Percentiles rank a stretch among this genome's conserved stretches.
Conservation (phyloP, 2,329 filamentous ascomycete genomes). For the Penicillium occitanis region DNA sequence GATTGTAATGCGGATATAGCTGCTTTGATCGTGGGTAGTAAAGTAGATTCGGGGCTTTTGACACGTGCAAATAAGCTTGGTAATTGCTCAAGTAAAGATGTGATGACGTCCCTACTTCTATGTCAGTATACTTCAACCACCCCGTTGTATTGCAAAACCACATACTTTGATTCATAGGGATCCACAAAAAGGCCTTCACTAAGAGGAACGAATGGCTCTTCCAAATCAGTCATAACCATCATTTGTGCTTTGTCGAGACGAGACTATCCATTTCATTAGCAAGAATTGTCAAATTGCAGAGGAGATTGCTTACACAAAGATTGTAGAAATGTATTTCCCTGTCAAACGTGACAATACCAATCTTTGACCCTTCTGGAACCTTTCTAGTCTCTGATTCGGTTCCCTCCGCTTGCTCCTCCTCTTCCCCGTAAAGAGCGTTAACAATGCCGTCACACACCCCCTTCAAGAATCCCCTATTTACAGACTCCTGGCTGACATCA, state of each 20-base stretch:
- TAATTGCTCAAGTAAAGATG: slow-evolving; percentile 77
- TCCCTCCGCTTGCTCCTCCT: slow-evolving; percentile 49
- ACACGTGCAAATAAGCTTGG: slow-evolving; percentile 82
- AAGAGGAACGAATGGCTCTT: slow-evolving; percentile 92
- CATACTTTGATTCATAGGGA: slow-evolving; percentile 78
- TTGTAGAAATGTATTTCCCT: slow-evolving; percentile 99
- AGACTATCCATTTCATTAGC: slow-evolving; percentile 51
- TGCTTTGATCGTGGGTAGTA: slow-evolving; percentile 80
- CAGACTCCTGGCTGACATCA: slow-evolving; percentile 87
- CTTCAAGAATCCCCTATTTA: slow-evolving; percentile 86
- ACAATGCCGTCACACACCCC: slow-evolving; percentile 88
- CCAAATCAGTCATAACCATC: slow-evolving; percentile 97
- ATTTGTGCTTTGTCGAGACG: slow-evolving; percentile 86
- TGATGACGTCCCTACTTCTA: slow-evolving; percentile 66
- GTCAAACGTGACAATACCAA: slow-evolving; percentile 95
- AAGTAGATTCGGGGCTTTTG: slow-evolving; percentile 86
- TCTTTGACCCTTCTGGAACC: slow-evolving; percentile 76
- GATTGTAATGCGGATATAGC: slow-evolving; percentile 78
- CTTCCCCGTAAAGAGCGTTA: slow-evolving; percentile 74
- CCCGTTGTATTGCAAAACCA: neutral
- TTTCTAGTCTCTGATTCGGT: slow-evolving; percentile 53
- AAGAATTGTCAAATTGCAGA: slow-evolving; percentile 22
- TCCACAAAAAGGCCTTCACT: slow-evolving; percentile 93
- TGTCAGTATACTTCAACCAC: slow-evolving; percentile 4
- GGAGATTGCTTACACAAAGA: slow-evolving; percentile 65